Evolutionary conservation across 2,329 filamentous ascomycete genomes (phyloP).

Genomic region (Hysterium pulicare): DNA sequence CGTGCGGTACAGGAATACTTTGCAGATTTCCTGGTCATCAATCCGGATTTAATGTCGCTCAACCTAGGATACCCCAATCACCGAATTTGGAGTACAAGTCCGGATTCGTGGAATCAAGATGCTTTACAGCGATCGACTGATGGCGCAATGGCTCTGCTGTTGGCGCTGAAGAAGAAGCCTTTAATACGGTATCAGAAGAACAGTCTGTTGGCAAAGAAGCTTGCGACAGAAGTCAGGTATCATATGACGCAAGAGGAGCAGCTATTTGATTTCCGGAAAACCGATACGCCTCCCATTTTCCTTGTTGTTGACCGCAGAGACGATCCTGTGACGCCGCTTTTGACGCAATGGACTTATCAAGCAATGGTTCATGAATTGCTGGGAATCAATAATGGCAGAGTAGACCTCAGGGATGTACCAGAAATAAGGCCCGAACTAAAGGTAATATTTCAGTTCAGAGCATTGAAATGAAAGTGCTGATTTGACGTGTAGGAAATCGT

Average conservation of each 20-base stretch:
- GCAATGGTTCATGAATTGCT: slow-evolving; percentile 99
- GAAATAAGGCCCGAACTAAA: slow-evolving; percentile 83
- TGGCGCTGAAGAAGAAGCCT: slow-evolving; percentile 95
- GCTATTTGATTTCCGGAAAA: slow-evolving; percentile 91
- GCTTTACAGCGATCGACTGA: slow-evolving; percentile 83
- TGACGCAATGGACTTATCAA: slow-evolving; percentile 99
- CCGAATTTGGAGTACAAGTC: slow-evolving; percentile 74
- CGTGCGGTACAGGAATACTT: slow-evolving; percentile 94
- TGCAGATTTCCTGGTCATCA: slow-evolving; percentile 91
- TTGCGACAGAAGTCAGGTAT: slow-evolving; percentile 89
- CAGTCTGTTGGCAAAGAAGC: slow-evolving; percentile 84
- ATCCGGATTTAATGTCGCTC: slow-evolving; percentile 86
- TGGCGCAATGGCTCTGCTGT: slow-evolving; percentile 75
- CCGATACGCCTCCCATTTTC: slow-evolving; percentile 90
- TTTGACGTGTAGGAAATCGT: slow-evolving; percentile 69
- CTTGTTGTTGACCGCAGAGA: slow-evolving; percentile 87
- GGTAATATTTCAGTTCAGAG: no score
- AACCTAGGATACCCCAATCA: slow-evolving; percentile 69
- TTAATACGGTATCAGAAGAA: slow-evolving; percentile 91
- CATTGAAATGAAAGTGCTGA: no score
- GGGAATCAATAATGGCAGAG: slow-evolving; percentile 91
- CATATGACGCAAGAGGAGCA: slow-evolving; percentile 94
- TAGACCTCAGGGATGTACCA: slow-evolving; percentile 79
- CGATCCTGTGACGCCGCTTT: slow-evolving; percentile 87
- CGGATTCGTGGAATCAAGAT: slow-evolving; percentile 89